Evolutionary conservation across 805 yeast species (phyloP).

Genomic region (Saitoella complicata): DNA sequence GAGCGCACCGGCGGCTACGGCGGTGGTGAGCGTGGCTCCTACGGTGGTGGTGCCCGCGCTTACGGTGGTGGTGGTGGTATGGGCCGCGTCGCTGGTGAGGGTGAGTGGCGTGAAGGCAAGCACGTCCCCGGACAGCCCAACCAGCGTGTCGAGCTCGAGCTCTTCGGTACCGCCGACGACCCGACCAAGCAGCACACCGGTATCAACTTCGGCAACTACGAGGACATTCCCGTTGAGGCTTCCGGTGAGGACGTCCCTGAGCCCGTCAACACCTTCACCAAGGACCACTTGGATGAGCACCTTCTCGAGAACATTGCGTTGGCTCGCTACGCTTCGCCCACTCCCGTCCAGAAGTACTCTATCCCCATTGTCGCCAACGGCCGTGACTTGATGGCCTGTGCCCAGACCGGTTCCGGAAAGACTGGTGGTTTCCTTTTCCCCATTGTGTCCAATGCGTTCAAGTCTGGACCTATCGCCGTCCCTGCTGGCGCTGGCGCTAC

Average conservation of each 20-base stretch:
- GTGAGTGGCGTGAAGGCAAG: slow-evolving; percentile 73
- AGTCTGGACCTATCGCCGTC: slow-evolving; percentile 61
- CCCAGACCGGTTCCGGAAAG: slow-evolving; percentile 98
- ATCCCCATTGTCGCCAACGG: slow-evolving; percentile 80
- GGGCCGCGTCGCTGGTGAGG: slow-evolving; percentile 34
- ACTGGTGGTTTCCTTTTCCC: slow-evolving; percentile 99
- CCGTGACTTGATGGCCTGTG: slow-evolving; percentile 93
- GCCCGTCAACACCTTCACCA: slow-evolving; percentile 68
- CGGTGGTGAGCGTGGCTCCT: slow-evolving; percentile 4
- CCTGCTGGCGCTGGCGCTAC: slow-evolving; percentile 8
- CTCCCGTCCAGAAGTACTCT: slow-evolving; percentile 91
- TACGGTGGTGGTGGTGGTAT: slow-evolving; percentile 15
- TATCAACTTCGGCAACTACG: slow-evolving; percentile 96
- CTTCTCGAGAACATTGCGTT: slow-evolving; percentile 72
- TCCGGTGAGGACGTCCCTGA: slow-evolving; percentile 91
- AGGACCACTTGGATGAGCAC: slow-evolving; percentile 81
- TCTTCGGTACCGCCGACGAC: slow-evolving; percentile 55
- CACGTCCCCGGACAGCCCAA: slow-evolving; percentile 70
- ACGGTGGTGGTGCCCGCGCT: slow-evolving; percentile 7
- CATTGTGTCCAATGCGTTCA: slow-evolving; percentile 77
- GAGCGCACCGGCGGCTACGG: slow-evolving; percentile 5
- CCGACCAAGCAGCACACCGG: slow-evolving; percentile 78
- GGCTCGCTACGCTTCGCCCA: slow-evolving; percentile 88
- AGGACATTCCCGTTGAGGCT: slow-evolving; percentile 97
- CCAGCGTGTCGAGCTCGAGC: slow-evolving; percentile 53